A percentile compares a stretch with the other conserved stretches of the same genome.
phyloP scores from a whole-genome alignment of 2,329 filamentous ascomycete genomes.

The Phialophora macrospora region DNA sequence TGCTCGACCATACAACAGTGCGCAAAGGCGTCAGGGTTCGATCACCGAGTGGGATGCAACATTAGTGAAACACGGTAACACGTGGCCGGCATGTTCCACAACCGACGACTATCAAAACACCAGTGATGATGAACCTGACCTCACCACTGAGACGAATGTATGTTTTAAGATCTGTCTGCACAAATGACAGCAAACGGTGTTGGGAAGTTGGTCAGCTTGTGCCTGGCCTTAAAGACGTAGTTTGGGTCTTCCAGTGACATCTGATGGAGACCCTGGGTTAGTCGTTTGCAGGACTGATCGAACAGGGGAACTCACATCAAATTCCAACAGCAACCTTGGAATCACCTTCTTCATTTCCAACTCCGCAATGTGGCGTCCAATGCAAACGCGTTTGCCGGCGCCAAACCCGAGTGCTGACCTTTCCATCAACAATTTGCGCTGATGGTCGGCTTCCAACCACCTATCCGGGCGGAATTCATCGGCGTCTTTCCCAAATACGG shows the following conservation, averaged over 20 bases:
- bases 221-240: slow-evolving; percentile 4
- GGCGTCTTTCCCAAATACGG: slow-evolving; percentile 35
- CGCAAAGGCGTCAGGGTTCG: too few relatives aligned
- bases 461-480: slow-evolving; percentile 33
- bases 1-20: too few relatives aligned
- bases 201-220: slow-evolving; percentile 17
- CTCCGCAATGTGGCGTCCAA: slow-evolving; percentile 34
- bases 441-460: slow-evolving; percentile 46
- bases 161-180: slow-evolving; percentile 9
- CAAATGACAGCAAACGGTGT: slow-evolving; percentile 16
- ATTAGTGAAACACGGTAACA: too few relatives aligned
- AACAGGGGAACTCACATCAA: slow-evolving; percentile 32
- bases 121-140: background rate
- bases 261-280: slow-evolving; percentile 1
- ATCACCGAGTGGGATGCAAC: too few relatives aligned
- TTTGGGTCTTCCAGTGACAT: slow-evolving; percentile 17
- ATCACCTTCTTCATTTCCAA: slow-evolving; percentile 40
- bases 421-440: slow-evolving; percentile 23
- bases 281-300: background rate
- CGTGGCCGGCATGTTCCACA: too few relatives aligned
- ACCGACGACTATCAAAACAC: background rate
- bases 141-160: background rate
- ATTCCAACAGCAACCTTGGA: slow-evolving; percentile 35
- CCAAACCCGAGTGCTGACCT: slow-evolving; percentile 52
- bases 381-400: slow-evolving; percentile 27